phyloP scores from a whole-genome alignment of 192 early-diverging fungal genomes.

The Rhizoclosmatium globosum region DNA sequence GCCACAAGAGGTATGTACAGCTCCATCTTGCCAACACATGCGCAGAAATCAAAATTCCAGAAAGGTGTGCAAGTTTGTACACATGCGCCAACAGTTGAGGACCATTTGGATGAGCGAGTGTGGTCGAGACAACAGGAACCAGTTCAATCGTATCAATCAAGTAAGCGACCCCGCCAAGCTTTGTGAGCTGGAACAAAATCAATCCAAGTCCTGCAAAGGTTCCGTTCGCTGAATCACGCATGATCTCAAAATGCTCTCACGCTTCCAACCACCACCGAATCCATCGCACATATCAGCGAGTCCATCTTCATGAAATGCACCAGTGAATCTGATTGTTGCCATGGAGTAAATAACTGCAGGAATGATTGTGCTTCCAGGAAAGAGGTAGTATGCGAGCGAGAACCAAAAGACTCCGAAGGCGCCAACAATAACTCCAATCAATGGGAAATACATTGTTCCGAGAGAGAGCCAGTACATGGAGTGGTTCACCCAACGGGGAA shows the following conservation, averaged over 20 bases:
- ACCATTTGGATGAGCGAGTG: neutral
- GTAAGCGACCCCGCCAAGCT: constrained; percentile 23
- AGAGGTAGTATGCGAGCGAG: constrained; percentile 33
- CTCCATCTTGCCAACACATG: constrained; percentile 44
- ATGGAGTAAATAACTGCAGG: constrained; percentile 33
- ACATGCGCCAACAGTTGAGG: neutral
- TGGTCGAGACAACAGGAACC: neutral
- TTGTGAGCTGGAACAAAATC: constrained; percentile 17
- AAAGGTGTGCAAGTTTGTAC: constrained; percentile 13
- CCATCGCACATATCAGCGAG: constrained; percentile 47
- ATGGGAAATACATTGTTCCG: constrained; percentile 37
- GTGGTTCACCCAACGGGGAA: constrained; percentile 45
- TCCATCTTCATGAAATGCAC: constrained; percentile 45
- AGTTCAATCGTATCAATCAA: neutral
- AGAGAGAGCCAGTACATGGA: constrained; percentile 44
- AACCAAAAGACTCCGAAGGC: constrained; percentile 25
- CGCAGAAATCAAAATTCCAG: constrained; percentile 22
- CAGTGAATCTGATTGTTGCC: constrained; percentile 40
- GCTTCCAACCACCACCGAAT: constrained; percentile 45
- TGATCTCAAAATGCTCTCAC: constrained; percentile 35
- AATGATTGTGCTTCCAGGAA: constrained; percentile 16
- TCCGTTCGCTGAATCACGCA: constrained; percentile 41
- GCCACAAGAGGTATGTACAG: constrained; percentile 41
- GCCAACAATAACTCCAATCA: constrained; percentile 44
- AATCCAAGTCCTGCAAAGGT: constrained; percentile 35